A percentile compares a stretch with the other conserved stretches of the same genome.
Conservation (phyloP, 768 basidiomycete genomes). For the Boletus vermiculosoides region DNA sequence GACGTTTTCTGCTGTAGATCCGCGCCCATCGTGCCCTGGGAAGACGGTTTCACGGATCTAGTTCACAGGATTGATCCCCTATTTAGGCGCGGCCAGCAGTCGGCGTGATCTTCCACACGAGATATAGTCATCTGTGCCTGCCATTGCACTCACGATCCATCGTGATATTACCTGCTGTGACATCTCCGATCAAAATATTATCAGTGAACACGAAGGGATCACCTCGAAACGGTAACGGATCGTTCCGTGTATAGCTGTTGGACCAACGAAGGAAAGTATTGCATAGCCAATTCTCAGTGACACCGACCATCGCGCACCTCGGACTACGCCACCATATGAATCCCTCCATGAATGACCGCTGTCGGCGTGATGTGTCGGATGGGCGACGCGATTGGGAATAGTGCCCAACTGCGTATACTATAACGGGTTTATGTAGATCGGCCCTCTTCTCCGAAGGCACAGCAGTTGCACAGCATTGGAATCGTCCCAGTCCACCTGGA, state of each 20-base stretch:
- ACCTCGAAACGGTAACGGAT: neutral
- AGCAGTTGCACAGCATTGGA: neutral
- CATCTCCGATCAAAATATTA: too few species aligned
- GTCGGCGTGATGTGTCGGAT: neutral
- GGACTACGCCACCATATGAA: neutral
- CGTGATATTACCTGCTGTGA: neutral
- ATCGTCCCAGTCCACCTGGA: neutral
- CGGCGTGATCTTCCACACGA: neutral
- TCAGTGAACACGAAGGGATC: neutral
- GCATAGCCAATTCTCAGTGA: neutral
- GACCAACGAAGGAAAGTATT: neutral
- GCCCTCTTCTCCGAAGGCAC: neutral
- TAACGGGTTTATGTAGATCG: neutral
- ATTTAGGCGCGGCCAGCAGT: neutral
- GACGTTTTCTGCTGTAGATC: neutral
- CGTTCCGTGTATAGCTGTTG: neutral
- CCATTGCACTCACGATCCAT: neutral
- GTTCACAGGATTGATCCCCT: neutral
- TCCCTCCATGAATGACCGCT: neutral
- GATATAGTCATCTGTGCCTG: neutral
- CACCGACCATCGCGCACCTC: neutral
- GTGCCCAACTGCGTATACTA: neutral
- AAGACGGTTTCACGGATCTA: neutral
- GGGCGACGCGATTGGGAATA: neutral
- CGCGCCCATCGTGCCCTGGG: neutral